Conservation (phyloP, 768 basidiomycete species). For the Pluteus cervinus region DNA sequence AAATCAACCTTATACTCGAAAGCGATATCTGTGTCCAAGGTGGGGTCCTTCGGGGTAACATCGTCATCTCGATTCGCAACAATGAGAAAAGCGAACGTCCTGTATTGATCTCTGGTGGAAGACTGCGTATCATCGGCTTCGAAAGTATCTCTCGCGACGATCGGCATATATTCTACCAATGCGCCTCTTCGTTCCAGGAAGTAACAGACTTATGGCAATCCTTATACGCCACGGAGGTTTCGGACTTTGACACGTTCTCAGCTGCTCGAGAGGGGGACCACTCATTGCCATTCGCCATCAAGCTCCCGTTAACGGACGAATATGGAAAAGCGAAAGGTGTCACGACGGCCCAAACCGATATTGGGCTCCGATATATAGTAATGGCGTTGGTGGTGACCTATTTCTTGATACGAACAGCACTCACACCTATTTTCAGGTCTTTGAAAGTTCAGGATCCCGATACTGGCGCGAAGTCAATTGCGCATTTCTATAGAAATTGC, state of each 20-base stretch:
- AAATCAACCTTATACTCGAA: conserved; percentile 76
- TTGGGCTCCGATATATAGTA: conserved; percentile 69
- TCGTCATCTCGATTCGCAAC: conserved; percentile 60
- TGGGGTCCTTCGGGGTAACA: conserved; percentile 58
- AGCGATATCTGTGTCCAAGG: conserved; percentile 78
- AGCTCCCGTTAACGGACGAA: conserved; percentile 50
- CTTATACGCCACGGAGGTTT: no score
- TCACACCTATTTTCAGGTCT: conserved; percentile 36
- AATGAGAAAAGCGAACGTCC: conserved; percentile 48
- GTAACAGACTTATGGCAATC: no score
- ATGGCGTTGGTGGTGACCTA: conserved; percentile 54
- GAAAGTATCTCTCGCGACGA: conserved; percentile 58
- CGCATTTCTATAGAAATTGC: conserved; percentile 85
- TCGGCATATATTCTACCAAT: conserved; percentile 82
- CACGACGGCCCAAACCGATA: conserved; percentile 48
- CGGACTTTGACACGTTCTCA: conserved; percentile 41
- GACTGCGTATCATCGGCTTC: conserved; percentile 80
- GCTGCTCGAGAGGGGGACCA: conserved; percentile 63
- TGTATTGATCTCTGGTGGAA: conserved; percentile 66
- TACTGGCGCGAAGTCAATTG: conserved; percentile 61
- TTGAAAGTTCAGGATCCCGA: conserved; percentile 67
- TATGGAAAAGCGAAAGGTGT: conserved; percentile 54
- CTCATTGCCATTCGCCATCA: conserved; percentile 65
- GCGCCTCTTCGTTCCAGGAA: conserved; percentile 51
- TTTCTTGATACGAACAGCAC: conserved; percentile 1